Evolutionary conservation across 2,329 filamentous ascomycete species (phyloP).

Genomic region (Cyphellophora attinorum): DNA sequence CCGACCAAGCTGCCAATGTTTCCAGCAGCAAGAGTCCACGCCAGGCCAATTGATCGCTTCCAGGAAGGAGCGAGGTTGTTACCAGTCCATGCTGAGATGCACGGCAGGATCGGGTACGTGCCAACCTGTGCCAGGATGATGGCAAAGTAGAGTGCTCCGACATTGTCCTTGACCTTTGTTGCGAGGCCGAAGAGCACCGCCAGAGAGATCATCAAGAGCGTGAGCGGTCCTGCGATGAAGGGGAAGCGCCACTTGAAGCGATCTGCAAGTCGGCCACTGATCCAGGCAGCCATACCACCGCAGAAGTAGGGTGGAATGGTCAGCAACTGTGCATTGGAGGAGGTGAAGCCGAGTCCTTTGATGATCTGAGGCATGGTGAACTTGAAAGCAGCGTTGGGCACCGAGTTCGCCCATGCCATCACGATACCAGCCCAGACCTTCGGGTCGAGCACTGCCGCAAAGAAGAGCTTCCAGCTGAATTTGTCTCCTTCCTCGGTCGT

Average conservation of each 20-base stretch:
- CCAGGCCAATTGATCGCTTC: conserved; percentile 52
- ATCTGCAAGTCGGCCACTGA: conserved; percentile 20
- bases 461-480: conserved; percentile 9
- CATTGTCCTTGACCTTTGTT: conserved; percentile 11
- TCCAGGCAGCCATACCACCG: conserved; percentile 19
- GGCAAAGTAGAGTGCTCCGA: conserved; percentile 20
- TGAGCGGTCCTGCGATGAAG: conserved; percentile 26
- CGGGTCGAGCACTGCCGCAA: conserved; percentile 10
- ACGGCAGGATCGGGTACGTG: conserved; percentile 36
- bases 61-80: conserved; percentile 49
- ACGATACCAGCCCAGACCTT: conserved; percentile 12
- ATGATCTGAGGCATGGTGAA: conserved; percentile 12
- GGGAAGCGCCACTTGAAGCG: conserved; percentile 21
- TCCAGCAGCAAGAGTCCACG: conserved; percentile 53
- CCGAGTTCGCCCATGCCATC: conserved; percentile 14
- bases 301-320: conserved; percentile 26
- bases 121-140: conserved; percentile 24
- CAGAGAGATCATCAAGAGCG: conserved; percentile 22
- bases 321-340: conserved; percentile 12
- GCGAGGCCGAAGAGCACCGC: conserved; percentile 21
- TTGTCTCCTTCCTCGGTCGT: conserved; percentile 21
- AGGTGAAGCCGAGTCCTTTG: conserved; percentile 18
- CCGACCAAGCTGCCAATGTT: conserved; percentile 23
- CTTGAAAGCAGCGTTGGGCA: conserved; percentile 10
- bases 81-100: conserved; percentile 45